phyloP scores from a whole-genome alignment of 306 rosid genomes.

The Cicer cuneatum region DNA sequence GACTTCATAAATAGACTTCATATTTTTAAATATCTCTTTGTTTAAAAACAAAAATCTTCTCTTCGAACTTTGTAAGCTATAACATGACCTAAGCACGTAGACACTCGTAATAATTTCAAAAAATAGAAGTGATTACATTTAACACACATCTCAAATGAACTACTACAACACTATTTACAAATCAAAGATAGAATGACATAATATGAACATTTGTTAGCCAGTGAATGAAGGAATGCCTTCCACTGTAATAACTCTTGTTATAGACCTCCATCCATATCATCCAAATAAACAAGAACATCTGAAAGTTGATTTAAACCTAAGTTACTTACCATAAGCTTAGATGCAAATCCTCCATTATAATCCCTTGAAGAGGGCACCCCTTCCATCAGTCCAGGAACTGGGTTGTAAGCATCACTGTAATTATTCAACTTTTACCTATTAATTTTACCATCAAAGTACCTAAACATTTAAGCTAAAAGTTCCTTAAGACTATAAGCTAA shows the following conservation, averaged over 20 bases:
- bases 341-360: slow-evolving; percentile 90
- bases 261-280: slow-evolving; percentile 37
- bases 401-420: slow-evolving; percentile 90
- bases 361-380: slow-evolving; percentile 89
- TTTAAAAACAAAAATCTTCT: neutral
- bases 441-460: slow-evolving; percentile 23
- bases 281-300: slow-evolving; percentile 26
- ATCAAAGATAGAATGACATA: neutral
- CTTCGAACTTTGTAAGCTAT: neutral
- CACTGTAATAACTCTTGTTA: neutral
- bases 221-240: neutral
- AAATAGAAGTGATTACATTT: too few relatives aligned
- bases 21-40: neutral
- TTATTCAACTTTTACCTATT: slow-evolving; percentile 31
- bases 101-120: too few relatives aligned
- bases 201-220: neutral
- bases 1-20: too few relatives aligned
- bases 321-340: slow-evolving; percentile 85
- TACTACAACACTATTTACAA: slow-evolving; percentile 5
- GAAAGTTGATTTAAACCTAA: slow-evolving; percentile 27
- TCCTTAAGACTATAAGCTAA: neutral
- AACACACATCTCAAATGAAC: neutral
- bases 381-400: slow-evolving; percentile 94
- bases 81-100: neutral
- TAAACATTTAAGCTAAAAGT: neutral